Evolutionary conservation across 2,329 filamentous ascomycete genomes (phyloP).

Genomic region (Parafenestella ontariensis): DNA sequence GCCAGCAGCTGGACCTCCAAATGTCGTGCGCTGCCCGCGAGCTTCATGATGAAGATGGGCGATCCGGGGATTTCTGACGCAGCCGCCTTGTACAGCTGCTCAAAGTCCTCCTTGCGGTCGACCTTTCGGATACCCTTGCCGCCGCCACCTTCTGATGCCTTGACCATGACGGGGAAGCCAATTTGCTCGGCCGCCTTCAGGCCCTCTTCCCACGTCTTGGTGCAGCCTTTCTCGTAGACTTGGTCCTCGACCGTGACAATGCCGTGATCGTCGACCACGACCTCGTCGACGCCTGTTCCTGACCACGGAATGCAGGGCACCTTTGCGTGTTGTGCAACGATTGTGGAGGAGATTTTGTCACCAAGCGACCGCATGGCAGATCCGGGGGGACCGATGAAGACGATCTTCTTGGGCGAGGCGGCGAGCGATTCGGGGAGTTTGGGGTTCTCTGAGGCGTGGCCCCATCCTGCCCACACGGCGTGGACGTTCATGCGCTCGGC

Average conservation of each 20-base stretch:
- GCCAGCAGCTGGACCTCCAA: slow-evolving; percentile 96
- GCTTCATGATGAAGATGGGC: slow-evolving; percentile 99
- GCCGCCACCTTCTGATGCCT: slow-evolving; percentile 98
- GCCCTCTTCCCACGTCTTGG: slow-evolving; percentile 87
- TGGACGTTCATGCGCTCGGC: slow-evolving; percentile 98
- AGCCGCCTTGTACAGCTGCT: slow-evolving; percentile 89
- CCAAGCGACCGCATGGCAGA: slow-evolving; percentile 98
- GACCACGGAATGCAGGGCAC: slow-evolving; percentile 99
- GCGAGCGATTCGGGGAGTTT: slow-evolving; percentile 95
- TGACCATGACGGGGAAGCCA: slow-evolving; percentile 99
- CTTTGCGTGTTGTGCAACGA: slow-evolving; percentile 94
- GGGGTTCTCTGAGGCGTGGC: slow-evolving; percentile 98
- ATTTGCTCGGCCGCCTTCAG: slow-evolving; percentile 85
- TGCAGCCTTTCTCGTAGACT: slow-evolving; percentile 89
- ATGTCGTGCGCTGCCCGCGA: slow-evolving; percentile 94
- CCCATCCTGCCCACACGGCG: slow-evolving; percentile 98
- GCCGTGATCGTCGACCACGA: slow-evolving; percentile 77
- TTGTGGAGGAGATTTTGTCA: slow-evolving; percentile 99
- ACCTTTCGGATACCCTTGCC: slow-evolving; percentile 99
- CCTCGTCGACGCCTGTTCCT: slow-evolving; percentile 85
- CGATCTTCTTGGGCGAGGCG: slow-evolving; percentile 96
- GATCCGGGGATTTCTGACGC: slow-evolving; percentile 98
- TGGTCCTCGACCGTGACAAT: slow-evolving; percentile 92
- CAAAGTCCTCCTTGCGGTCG: slow-evolving; percentile 81
- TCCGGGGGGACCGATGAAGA: slow-evolving; percentile 97